Percentiles rank a stretch among this genome's conserved stretches.
phyloP scores from a whole-genome alignment of 805 yeast genomes.

The Suhomyces emberorum region DNA sequence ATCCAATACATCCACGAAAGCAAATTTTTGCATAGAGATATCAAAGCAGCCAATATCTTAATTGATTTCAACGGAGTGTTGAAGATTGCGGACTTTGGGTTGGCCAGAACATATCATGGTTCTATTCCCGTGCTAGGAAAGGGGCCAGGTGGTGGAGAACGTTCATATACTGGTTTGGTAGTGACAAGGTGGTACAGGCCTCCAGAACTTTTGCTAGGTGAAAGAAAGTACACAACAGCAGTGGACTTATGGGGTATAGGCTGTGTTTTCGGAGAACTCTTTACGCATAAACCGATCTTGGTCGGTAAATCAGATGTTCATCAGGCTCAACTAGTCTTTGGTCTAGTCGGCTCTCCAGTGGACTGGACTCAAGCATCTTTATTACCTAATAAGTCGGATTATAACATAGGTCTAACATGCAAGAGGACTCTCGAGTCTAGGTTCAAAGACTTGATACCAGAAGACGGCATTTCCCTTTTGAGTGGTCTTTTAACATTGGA shows the following conservation, averaged over 20 bases:
- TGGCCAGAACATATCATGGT: slow-evolving; percentile 76
- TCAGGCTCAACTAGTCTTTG: slow-evolving; percentile 80
- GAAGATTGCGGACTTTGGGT: slow-evolving; percentile 93
- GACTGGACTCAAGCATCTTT: slow-evolving; percentile 59
- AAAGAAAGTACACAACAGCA: slow-evolving; percentile 83
- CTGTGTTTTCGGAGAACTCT: slow-evolving; percentile 91
- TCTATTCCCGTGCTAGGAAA: slow-evolving; percentile 48
- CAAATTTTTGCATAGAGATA: slow-evolving; percentile 75
- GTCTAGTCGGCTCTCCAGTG: slow-evolving; percentile 77
- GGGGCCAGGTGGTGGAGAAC: slow-evolving; percentile 58
- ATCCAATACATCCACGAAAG: slow-evolving; percentile 72
- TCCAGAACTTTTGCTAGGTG: slow-evolving; percentile 88
- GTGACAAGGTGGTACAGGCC: slow-evolving; percentile 98
- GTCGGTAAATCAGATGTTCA: slow-evolving; percentile 85
- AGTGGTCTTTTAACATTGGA: slow-evolving; percentile 62
- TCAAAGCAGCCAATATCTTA: slow-evolving; percentile 92
- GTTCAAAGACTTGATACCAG: slow-evolving; percentile 43
- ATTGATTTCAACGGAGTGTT: slow-evolving; percentile 72
- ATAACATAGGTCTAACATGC: slow-evolving; percentile 43
- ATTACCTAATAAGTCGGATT: slow-evolving; percentile 54
- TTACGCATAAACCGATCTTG: slow-evolving; percentile 74
- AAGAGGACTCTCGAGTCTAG: slow-evolving; percentile 46
- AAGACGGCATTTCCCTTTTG: slow-evolving; percentile 53
- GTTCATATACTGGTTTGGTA: slow-evolving; percentile 60
- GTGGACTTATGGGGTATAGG: slow-evolving; percentile 98